Conservation (phyloP, 371 early-diverging fungal genomes). For the Apophysomyces trapeziformis region DNA sequence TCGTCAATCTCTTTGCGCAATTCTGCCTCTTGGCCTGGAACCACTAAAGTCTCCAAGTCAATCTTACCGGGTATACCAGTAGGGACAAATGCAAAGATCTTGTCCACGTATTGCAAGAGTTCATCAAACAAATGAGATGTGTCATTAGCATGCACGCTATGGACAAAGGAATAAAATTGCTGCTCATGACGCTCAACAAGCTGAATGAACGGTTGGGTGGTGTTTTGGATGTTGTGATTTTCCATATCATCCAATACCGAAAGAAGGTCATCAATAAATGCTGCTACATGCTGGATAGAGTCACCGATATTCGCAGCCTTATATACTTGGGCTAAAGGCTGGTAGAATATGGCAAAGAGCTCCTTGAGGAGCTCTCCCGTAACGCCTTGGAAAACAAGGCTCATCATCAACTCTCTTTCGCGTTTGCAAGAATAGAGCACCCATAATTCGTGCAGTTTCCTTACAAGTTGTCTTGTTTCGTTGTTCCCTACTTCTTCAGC, state of each 20-base stretch:
- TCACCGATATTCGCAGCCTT: conserved; percentile 70
- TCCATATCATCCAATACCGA: conserved; percentile 55
- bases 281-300: conserved; percentile 58
- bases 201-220: conserved; percentile 47
- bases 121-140: conserved; percentile 46
- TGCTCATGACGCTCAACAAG: conserved; percentile 60
- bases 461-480: conserved; percentile 37
- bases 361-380: conserved; percentile 69
- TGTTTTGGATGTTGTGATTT: conserved; percentile 33
- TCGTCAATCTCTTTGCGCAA: conserved; percentile 42
- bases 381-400: conserved; percentile 64
- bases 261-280: conserved; percentile 65
- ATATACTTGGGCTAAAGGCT: conserved; percentile 69
- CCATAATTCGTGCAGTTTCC: conserved; percentile 52
- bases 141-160: conserved; percentile 62
- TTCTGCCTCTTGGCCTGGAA: conserved; percentile 22
- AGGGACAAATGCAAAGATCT: conserved; percentile 31
- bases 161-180: conserved; percentile 64
- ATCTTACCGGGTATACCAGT: conserved; percentile 33
- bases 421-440: conserved; percentile 55
- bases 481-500: conserved; percentile 12
- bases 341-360: conserved; percentile 66
- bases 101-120: conserved; percentile 41
- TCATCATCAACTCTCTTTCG: conserved; percentile 60
- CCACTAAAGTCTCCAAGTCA: conserved; percentile 22